A percentile compares a stretch with the other conserved stretches of the same genome.
Conservation (phyloP, 768 basidiomycete genomes). For the Tricholoma flavovirens region DNA sequence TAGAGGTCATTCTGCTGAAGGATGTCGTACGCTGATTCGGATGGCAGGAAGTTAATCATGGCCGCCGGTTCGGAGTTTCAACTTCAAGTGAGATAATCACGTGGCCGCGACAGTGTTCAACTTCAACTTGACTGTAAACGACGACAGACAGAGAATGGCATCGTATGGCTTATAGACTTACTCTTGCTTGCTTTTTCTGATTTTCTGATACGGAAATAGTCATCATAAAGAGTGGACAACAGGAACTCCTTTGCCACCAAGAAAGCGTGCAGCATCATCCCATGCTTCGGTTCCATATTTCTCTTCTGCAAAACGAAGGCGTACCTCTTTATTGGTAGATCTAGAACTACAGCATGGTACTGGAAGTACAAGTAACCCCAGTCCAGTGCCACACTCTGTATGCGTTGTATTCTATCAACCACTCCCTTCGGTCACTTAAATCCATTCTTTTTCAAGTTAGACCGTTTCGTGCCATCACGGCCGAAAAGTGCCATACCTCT, state of each 20-base stretch:
- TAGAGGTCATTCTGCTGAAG: too few relatives aligned
- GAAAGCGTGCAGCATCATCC: conserved; percentile 33
- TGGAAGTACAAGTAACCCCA: conserved; percentile 4
- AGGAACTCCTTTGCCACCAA: conserved; percentile 13
- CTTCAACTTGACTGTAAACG: too few relatives aligned
- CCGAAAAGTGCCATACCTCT: conserved; percentile 49
- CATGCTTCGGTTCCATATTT: conserved; percentile 33
- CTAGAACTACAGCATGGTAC: conserved; percentile 25
- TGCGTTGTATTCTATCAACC: not conserved
- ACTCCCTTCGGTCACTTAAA: not conserved
- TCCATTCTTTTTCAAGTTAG: conserved; percentile 35
- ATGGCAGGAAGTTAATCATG: too few relatives aligned
- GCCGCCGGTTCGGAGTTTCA: too few relatives aligned
- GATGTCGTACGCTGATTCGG: too few relatives aligned
- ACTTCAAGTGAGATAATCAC: too few relatives aligned
- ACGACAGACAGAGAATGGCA: not conserved
- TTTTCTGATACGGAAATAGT: not conserved
- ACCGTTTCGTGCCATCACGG: conserved; percentile 55
- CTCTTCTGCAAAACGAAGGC: conserved; percentile 36
- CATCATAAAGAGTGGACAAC: conserved; percentile 3
- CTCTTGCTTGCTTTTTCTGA: not conserved
- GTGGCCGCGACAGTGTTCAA: too few relatives aligned
- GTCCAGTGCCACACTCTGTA: conserved; percentile 12
- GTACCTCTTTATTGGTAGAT: conserved; percentile 36
- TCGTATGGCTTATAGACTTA: not conserved